Conservation (phyloP, 2,329 filamentous ascomycete species). For the Bipolaris oryzae region DNA sequence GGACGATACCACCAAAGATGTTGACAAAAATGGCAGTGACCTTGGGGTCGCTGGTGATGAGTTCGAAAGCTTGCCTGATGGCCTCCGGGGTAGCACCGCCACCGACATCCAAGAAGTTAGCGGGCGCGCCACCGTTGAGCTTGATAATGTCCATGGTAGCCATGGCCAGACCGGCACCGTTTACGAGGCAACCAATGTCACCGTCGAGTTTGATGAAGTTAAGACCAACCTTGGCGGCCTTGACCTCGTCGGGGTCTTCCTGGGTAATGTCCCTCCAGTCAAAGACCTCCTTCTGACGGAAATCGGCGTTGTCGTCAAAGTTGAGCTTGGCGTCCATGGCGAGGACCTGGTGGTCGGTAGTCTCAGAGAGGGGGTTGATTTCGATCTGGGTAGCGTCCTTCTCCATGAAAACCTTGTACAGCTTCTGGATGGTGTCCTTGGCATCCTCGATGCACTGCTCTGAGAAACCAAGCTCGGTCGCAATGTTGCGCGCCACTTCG, state of each 20-base stretch:
- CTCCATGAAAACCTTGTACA: constrained; percentile 98
- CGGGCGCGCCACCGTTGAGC: constrained; percentile 92
- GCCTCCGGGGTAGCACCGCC: constrained; percentile 95
- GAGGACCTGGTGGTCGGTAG: constrained; percentile 95
- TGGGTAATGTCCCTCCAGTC: constrained; percentile 91
- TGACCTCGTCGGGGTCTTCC: constrained; percentile 97
- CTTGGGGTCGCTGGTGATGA: constrained; percentile 98
- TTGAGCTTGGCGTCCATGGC: constrained; percentile 99
- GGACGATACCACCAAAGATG: constrained; percentile 98
- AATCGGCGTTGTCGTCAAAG: constrained; percentile 99
- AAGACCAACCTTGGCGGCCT: constrained; percentile 88
- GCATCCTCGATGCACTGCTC: constrained; percentile 96
- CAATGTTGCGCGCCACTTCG: constrained; percentile 88
- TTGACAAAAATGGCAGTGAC: constrained; percentile 99
- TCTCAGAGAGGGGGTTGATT: constrained; percentile 99
- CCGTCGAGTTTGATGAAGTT: constrained; percentile 99
- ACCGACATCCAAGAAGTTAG: constrained; percentile 98
- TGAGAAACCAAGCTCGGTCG: constrained; percentile 92
- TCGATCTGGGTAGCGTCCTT: constrained; percentile 99
- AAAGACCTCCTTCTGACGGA: constrained; percentile 97
- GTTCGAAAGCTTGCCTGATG: constrained; percentile 96
- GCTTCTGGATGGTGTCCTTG: constrained; percentile 95
- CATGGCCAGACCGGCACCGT: constrained; percentile 98
- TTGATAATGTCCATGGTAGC: constrained; percentile 99
- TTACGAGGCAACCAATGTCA: constrained; percentile 98